Evolutionary conservation across 2,329 filamentous ascomycete species (phyloP), one percentile per base, ranked within the genome.

Genomic region (Calycina herbarum): DNA sequence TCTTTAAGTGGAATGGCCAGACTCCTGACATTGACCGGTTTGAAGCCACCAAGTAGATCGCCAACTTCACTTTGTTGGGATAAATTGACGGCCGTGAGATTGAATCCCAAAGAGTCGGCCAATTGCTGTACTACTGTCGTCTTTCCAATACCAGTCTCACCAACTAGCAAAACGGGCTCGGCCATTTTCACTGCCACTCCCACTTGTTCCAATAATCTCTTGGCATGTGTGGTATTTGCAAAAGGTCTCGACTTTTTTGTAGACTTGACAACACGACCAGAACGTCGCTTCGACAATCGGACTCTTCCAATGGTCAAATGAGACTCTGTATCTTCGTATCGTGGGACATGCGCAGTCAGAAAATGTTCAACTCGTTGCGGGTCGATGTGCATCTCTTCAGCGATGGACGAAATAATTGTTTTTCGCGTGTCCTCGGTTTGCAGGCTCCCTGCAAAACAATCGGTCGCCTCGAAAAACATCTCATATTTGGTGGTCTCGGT

Each of bases 61-160:
- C 94, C 92, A 51, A 91, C 94, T 78, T 99, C 96, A 74, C 94
- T 98, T 77, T 99, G 96, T 76, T 99, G 96, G 0, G 95, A 99
- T 76, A 99, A 78, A 75, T 99, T 99, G 75, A 99, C 93, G 2
- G 94, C 92, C 0, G 93, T 91, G 13, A 99, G 85, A 73, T 92
- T 96, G 75, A 93, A 91, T 1, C 94, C 92, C 33, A 97, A 83
- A 3, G 90, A 85, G 65, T 91, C 89, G 0, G 95, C 93, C 64
- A 99, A 82, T 75, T 97, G 93, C 77, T 99, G 95, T 15, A 99
- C 89, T 31, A 95, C 91, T 0, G 95, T 97, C 0, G 95, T 99
- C 79, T 99, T 99, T 73, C 95, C 95, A 61, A 97, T 97, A 81
- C 95, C 95, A 7, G 95, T 99, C 80, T 99, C 95, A 75, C 95